Evolutionary conservation across 371 early-diverging fungal genomes (phyloP), one percentile per base, ranked within the genome.

Genomic region (Apophysomyces variabilis): DNA sequence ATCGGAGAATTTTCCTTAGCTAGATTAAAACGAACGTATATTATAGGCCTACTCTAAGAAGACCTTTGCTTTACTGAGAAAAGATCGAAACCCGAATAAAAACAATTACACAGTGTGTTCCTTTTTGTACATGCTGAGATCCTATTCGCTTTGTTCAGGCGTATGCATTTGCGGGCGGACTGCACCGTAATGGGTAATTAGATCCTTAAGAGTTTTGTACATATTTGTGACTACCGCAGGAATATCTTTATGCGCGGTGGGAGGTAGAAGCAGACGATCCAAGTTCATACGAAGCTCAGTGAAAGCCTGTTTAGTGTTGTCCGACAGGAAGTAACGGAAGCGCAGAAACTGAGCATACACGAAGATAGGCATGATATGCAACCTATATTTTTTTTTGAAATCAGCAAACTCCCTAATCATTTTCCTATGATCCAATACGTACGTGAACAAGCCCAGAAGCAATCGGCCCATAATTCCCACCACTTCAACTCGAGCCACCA

Each of bases 261-360:
- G 86, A 61, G 89, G 87, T 21, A 82, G 65, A 57, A 91, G 69
- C 50, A 77, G 16, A 1, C 64, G 61, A 61, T 92, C 91, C 47
- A 86, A 38, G n/a, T 78, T 79, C 8, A 68, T 70, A 21, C 87
- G 81, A 66, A 90, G 73, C 5, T 82, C 70, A 8, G 79, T 73
- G 66, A 92, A 90, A 0, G 91, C 88, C 64, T 82, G 80, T 37
- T 89, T 83, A 14, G 88, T 89, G 61, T 89, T 84, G 41, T 90
- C 74, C 45, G 89, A 90, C 38, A 93, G 82, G 77, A 90, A 84
- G 71, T 89, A 94, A 58, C 96, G 88, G 88, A 95, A 89, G 38
- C 92, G 87, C 75, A 96, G 77, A 80, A 96, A 96, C 74, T 93
- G 93, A 64, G 84, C 85, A 71, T 88, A 96, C 38, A 93, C 71